Evolutionary conservation across 192 early-diverging fungal genomes (phyloP).

Genomic region (Backusella liffmaniae): DNA sequence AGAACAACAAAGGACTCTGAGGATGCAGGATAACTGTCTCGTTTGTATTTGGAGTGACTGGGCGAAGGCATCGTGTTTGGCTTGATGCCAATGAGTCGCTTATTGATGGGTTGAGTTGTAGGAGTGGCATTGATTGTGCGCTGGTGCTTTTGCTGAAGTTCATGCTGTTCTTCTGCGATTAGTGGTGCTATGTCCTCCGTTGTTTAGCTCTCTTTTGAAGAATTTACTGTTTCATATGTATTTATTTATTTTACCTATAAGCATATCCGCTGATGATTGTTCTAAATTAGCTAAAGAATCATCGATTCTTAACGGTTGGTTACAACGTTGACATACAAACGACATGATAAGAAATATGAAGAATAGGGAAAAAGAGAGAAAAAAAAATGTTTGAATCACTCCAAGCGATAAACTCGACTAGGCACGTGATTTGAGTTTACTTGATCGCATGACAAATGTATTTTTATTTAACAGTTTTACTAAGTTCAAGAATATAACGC

Average conservation of each 20-base stretch:
- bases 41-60: background rate
- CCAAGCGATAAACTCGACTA: background rate
- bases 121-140: background rate
- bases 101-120: conserved; percentile 1
- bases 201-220: background rate
- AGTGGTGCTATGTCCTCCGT: conserved; percentile 26
- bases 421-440: background rate
- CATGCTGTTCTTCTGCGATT: conserved; percentile 26
- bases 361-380: conserved; percentile 1
- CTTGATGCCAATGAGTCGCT: conserved; percentile 12
- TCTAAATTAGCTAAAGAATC: conserved; percentile 60
- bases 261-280: conserved; percentile 46
- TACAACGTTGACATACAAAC: conserved; percentile 58
- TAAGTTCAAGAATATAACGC: conserved; percentile 31
- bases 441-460: background rate
- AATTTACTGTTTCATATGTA: background rate
- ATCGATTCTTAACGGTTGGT: conserved; percentile 60
- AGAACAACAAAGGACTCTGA: conserved; percentile 65
- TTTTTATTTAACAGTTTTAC: conserved; percentile 18
- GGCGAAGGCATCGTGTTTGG: conserved; percentile 10
- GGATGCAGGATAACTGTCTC: conserved; percentile 19
- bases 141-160: conserved; percentile 2
- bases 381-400: conserved; percentile 5
- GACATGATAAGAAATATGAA: background rate
- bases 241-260: conserved; percentile 44